Percentiles rank a stretch among this genome's conserved stretches.
Evolutionary conservation across 768 basidiomycete species (phyloP).

Genomic region (Rhizopogon sp.): DNA sequence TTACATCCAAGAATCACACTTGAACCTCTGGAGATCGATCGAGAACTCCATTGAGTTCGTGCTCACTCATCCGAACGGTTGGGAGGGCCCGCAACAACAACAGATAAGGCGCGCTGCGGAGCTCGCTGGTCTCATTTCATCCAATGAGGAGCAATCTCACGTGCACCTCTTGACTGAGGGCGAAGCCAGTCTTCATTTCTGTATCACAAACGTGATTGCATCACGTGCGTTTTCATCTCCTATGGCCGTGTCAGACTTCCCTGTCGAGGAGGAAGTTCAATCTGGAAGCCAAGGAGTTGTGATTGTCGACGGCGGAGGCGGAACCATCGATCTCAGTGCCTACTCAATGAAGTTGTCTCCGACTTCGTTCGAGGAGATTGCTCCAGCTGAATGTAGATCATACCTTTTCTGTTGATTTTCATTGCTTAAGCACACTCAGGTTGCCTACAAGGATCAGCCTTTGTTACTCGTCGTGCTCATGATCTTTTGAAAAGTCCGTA

Average conservation of each 20-base stretch:
- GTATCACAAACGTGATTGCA: constrained; percentile 39
- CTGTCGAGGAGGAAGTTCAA: not conserved
- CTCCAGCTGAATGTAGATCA: not conserved
- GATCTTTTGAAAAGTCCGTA: constrained; percentile 24
- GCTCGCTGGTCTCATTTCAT: constrained; percentile 18
- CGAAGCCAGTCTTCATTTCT: constrained; percentile 27
- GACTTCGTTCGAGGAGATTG: not conserved
- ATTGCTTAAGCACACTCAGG: constrained; percentile 17
- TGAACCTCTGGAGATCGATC: constrained; percentile 25
- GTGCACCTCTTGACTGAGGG: constrained; percentile 23
- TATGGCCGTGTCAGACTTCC: not conserved
- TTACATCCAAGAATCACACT: constrained; percentile 21
- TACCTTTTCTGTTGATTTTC: not conserved
- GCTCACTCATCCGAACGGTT: constrained; percentile 26
- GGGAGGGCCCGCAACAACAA: constrained; percentile 26
- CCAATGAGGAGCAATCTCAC: constrained; percentile 6
- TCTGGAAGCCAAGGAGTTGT: constrained; percentile 31
- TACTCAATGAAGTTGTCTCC: constrained; percentile 21
- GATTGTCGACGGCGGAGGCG: constrained; percentile 44
- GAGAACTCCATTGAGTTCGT: constrained; percentile 17
- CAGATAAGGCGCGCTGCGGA: constrained; percentile 22
- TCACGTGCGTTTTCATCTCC: constrained; percentile 19
- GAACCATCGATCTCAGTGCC: constrained; percentile 34
- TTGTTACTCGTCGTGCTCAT: constrained; percentile 26
- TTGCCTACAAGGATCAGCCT: constrained; percentile 32